Base-by-base conservation (phyloP, 2,329 filamentous ascomycete species). In the Epichloe elymi region DNA sequence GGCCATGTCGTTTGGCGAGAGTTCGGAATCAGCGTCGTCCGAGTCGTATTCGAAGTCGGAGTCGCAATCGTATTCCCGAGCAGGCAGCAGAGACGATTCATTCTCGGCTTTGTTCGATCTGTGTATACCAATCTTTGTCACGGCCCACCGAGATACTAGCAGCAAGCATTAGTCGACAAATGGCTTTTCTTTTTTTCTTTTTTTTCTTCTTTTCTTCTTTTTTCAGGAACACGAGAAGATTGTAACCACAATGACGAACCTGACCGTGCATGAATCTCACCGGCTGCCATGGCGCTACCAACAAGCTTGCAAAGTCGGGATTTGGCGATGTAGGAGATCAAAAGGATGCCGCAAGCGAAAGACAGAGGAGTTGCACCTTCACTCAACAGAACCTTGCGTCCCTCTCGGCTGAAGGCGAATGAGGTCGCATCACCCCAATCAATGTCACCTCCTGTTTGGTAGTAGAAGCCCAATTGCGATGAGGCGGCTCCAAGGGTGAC, bases 391-490 rank as follows among this genome's bases (percentile, higher is more conserved):
- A 66, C 58, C 54, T 65, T 64, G 26, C 63, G 55, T 17, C 58
- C 60, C 42, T 65, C 64, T 48, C 60, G 59, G 53, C 59, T 60
- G 33, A 56, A 55, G 19, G 64, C 60, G 42, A 64, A 64, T 11
- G 59, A 49, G 39, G 55, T 54, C 12, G 60, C 64, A 51, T 66
- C 64, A 33, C 56, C 57, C 63, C 63, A 66, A 46, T 65, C 59
- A 10, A 66, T 54, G 50, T 65, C 61, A 30, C 61, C 63, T 14
- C 63, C 63, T 0, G 63, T 64, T 46, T 64, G 58, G 46, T 56
- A 54, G 48, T 55, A 66, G 46, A 66, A 66, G 26, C 63, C 62
- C 11, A 65, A 54, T 46, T 66, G 62, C 5, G 63, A 63, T 3
- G 63, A 54, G 19, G 62, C 62, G 19, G 61, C 64, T 43, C 55